These are phyloP conservation scores for Aspergillus ruber DNA, from an alignment of 2,329 filamentous ascomycete genomes.

Conservation along the genomic window DNA sequence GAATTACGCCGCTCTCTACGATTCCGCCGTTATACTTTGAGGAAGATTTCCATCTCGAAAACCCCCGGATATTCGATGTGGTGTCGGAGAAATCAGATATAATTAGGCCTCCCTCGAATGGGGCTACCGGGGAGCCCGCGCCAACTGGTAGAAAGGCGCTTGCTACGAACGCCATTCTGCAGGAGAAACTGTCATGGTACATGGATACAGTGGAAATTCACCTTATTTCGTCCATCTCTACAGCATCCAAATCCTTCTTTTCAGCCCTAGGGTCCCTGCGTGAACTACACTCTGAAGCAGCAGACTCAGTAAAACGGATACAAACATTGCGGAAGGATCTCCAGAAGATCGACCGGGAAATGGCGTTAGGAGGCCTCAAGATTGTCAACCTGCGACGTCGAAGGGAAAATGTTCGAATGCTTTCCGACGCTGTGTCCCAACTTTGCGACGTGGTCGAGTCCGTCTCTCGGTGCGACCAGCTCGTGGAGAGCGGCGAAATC, in stretches of 20 bases:
- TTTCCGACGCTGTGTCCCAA: conserved; percentile 78
- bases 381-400: conserved; percentile 76
- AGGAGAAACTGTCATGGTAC: conserved; percentile 98
- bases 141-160: conserved; percentile 66
- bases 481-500: conserved; percentile 77
- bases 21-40: conserved; percentile 94
- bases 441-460: conserved; percentile 70
- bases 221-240: conserved; percentile 90
- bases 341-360: conserved; percentile 72
- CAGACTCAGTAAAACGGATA: conserved; percentile 83
- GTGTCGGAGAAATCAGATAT: conserved; percentile 95
- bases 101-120: conserved; percentile 64
- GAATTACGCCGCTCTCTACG: conserved; percentile 78
- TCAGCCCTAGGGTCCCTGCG: conserved; percentile 84
- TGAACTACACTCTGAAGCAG: conserved; percentile 85
- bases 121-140: conserved; percentile 51
- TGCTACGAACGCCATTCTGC: conserved; percentile 91
- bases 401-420: conserved; percentile 74
- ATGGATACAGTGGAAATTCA: conserved; percentile 99
- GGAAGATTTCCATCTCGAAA: conserved; percentile 89
- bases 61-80: conserved; percentile 91
- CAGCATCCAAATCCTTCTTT: conserved; percentile 93
- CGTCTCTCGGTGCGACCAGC: conserved; percentile 67
- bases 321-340: conserved; percentile 74
- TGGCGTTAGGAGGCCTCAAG: conserved; percentile 76